These are phyloP conservation scores for Xylariaceae sp. DNA, from an alignment of 2,329 filamentous ascomycete genomes.

Conservation along the genomic window DNA sequence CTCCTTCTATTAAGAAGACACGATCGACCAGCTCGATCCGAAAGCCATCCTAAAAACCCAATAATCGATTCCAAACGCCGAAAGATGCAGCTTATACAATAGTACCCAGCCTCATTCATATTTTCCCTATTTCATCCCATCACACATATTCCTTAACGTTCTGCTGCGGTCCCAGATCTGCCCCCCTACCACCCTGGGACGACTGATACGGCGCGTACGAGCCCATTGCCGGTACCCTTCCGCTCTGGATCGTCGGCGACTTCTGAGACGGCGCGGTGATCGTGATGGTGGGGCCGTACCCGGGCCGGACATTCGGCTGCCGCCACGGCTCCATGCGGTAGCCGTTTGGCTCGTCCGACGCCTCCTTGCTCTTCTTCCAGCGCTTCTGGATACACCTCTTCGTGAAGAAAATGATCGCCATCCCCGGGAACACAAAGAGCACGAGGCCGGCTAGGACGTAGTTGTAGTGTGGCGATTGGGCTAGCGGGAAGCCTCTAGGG, in stretches of 20 bases:
- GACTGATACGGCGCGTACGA: conserved; percentile 16
- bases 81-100: background rate
- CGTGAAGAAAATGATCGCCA: conserved; percentile 42
- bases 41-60: background rate
- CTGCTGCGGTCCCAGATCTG: conserved; percentile 14
- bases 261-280: conserved; percentile 10
- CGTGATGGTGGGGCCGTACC: background rate
- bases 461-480: conserved; percentile 50
- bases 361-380: conserved; percentile 33
- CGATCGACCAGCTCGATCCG: background rate
- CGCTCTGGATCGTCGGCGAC: conserved; percentile 11
- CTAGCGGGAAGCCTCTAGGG: conserved; percentile 61
- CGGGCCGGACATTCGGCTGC: conserved; percentile 2
- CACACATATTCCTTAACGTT: conserved; percentile 23
- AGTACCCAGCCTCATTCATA: background rate
- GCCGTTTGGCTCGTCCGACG: conserved; percentile 24
- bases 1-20: background rate
- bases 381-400: conserved; percentile 38
- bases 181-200: conserved; percentile 1
- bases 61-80: background rate
- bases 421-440: conserved; percentile 46
- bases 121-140: background rate
- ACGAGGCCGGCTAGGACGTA: conserved; percentile 53
- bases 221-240: conserved; percentile 12
- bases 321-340: conserved; percentile 36